These are phyloP conservation scores for Aspergillus fischeri DNA, from an alignment of 2,329 filamentous ascomycete genomes.

Conservation along the genomic window DNA sequence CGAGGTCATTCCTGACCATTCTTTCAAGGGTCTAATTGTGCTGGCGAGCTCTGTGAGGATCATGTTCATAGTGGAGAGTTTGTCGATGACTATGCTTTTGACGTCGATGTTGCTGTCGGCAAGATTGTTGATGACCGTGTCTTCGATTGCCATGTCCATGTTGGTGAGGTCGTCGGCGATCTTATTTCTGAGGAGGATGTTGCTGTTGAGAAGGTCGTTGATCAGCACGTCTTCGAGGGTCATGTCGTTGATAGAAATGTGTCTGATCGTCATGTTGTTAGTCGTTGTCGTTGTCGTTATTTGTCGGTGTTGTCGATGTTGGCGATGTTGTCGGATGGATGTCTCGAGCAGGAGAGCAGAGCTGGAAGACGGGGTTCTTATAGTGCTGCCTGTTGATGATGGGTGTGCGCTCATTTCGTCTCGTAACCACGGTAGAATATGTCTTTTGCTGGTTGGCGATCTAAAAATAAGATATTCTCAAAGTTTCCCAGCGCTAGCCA, in stretches of 20 bases:
- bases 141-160: too few species aligned
- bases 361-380: background rate
- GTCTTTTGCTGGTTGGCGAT: background rate
- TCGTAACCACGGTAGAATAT: background rate
- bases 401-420: background rate
- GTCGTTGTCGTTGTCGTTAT: too few species aligned
- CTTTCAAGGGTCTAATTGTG: too few species aligned
- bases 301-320: background rate
- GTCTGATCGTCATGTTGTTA: background rate
- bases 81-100: too few species aligned
- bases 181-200: background rate
- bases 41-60: too few species aligned
- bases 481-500: too few species aligned
- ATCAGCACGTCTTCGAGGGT: background rate
- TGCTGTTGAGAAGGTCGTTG: background rate
- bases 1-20: background rate
- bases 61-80: too few species aligned
- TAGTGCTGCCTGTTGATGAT: background rate
- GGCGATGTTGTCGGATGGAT: background rate
- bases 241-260: background rate
- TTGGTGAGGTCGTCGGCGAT: background rate
- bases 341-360: background rate
- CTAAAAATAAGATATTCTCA: background rate
- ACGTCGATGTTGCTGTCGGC: too few species aligned
- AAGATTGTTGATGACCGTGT: too few species aligned